phyloP scores from a whole-genome alignment of 495 filamentous ascomycete genomes.

The Haplographium delicatum region DNA sequence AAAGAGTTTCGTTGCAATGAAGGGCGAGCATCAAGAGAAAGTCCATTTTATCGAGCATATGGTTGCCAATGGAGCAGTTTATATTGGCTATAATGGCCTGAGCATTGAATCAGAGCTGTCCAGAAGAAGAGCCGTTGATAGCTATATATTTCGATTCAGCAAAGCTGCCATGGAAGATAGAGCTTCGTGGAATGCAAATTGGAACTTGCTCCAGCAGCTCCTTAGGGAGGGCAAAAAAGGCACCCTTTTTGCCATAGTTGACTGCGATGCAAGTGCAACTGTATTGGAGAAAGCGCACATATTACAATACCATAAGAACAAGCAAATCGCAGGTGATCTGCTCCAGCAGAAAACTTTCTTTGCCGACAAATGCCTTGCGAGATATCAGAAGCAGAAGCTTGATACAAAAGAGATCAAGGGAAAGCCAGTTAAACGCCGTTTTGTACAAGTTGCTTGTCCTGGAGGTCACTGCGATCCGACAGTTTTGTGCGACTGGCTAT shows the following conservation, averaged over 20 bases:
- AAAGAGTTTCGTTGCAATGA: constrained; percentile 3
- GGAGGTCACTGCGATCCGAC: constrained; percentile 18
- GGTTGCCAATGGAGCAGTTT: constrained; percentile 20
- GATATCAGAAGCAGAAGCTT: constrained; percentile 5
- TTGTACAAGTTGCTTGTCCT: constrained; percentile 31
- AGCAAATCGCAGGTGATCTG: constrained; percentile 16
- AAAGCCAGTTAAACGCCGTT: constrained; percentile 22
- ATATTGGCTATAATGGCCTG: constrained; percentile 24
- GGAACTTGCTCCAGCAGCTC: constrained; percentile 19
- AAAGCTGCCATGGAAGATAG: constrained; percentile 2
- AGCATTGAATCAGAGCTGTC: constrained; percentile 6
- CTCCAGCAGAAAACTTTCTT: constrained; percentile 20
- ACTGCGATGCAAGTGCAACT: constrained; percentile 20
- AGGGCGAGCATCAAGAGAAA: constrained; percentile 8
- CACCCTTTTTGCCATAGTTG: constrained; percentile 19
- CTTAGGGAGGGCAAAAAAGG: constrained; percentile 1
- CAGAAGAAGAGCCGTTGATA: background rate
- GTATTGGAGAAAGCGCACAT: constrained; percentile 17
- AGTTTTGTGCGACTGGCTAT: constrained; percentile 27
- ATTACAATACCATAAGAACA: constrained; percentile 12
- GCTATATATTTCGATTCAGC: constrained; percentile 23
- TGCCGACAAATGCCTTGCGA: constrained; percentile 22
- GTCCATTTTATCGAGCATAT: constrained; percentile 20
- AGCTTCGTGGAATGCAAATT: constrained; percentile 19
- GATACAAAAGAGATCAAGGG: constrained; percentile 9